These are phyloP conservation scores for Solanum ossicruentum DNA, from an alignment of 257 asterid species.

Conservation along the genomic window DNA sequence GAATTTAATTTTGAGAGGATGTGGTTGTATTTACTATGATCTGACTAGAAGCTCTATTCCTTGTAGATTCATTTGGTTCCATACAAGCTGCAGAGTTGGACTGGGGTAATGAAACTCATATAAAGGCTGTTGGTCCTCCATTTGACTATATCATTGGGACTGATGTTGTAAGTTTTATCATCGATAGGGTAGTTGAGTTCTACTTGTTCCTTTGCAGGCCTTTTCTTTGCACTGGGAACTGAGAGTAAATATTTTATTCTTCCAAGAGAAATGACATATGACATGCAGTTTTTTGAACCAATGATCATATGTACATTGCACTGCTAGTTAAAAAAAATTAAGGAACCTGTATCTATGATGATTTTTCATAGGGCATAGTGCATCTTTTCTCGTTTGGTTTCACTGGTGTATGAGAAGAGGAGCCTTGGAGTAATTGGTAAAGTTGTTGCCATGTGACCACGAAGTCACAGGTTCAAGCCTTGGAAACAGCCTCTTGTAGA, in stretches of 20 bases:
- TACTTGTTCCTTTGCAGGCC: background rate
- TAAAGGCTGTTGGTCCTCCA: constrained; percentile 79
- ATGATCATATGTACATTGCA: background rate
- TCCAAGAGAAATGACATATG: background rate
- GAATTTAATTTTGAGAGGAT: background rate
- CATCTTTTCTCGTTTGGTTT: background rate
- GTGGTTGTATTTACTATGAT: background rate
- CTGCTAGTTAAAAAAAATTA: background rate
- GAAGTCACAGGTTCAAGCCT: too few species aligned
- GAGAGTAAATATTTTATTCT: background rate
- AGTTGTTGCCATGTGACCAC: too few species aligned
- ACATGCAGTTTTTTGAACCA: background rate
- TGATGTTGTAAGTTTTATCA: constrained; percentile 62
- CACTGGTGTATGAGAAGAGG: background rate
- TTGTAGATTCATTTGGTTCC: constrained; percentile 78
- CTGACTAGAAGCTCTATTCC: background rate
- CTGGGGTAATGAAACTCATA: constrained; percentile 84
- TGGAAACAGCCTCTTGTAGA: too few species aligned
- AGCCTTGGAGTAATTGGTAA: too few species aligned
- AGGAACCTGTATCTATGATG: background rate
- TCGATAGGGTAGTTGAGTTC: background rate
- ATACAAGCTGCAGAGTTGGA: constrained; percentile 67
- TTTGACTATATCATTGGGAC: constrained; percentile 94
- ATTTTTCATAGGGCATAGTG: background rate
- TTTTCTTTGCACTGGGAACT: background rate